Conservation (phyloP, 208 protist genomes). For the Naegleria gruberi region DNA sequence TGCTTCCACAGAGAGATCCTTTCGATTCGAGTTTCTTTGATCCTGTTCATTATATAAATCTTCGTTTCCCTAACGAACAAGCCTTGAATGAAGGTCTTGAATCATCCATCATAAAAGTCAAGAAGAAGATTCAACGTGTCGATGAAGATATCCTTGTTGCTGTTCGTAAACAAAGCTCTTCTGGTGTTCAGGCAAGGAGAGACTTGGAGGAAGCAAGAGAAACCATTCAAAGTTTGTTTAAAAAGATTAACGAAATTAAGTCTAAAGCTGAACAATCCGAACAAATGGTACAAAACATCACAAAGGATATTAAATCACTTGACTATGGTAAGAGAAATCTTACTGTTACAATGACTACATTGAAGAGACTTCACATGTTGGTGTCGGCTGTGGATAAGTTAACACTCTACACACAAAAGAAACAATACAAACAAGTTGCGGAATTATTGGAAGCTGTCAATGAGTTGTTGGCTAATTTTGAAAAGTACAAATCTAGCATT, state of each 20-base stretch:
- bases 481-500: conserved; percentile 56
- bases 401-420: conserved; percentile 58
- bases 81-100: conserved; percentile 66
- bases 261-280: conserved; percentile 76
- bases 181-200: conserved; percentile 53
- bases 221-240: conserved; percentile 71
- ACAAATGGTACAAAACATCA: conserved; percentile 80
- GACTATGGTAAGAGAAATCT: conserved; percentile 88
- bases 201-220: conserved; percentile 69
- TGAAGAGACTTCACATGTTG: conserved; percentile 79
- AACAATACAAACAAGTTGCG: conserved; percentile 62
- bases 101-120: conserved; percentile 62
- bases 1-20: conserved; percentile 61
- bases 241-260: conserved; percentile 75
- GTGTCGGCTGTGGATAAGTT: conserved; percentile 74
- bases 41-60: conserved; percentile 83
- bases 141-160: conserved; percentile 75
- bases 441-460: conserved; percentile 66
- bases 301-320: conserved; percentile 79
- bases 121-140: conserved; percentile 62
- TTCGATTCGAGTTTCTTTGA: conserved; percentile 74
- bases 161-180: conserved; percentile 73
- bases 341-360: conserved; percentile 72
- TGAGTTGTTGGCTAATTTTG: conserved; percentile 68
- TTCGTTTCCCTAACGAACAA: conserved; percentile 72